These are phyloP conservation scores for Candida lessepsii DNA, from an alignment of 805 yeast genomes.

Conservation along the genomic window DNA sequence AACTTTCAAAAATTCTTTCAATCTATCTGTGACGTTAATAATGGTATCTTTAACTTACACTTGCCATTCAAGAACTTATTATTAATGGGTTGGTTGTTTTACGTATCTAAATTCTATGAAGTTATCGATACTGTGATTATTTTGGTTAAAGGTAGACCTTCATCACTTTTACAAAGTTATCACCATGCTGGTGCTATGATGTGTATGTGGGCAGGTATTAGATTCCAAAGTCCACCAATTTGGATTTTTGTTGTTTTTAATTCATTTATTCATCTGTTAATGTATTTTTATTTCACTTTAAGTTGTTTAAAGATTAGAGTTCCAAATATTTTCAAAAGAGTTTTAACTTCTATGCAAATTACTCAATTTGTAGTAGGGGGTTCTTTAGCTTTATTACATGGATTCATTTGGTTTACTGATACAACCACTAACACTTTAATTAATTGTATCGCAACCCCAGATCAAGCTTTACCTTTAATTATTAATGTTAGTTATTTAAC, in stretches of 20 bases:
- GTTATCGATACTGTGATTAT: constrained; percentile 68
- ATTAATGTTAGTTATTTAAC: constrained; percentile 64
- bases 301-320: constrained; percentile 57
- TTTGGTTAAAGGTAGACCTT: constrained; percentile 63
- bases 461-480: constrained; percentile 60
- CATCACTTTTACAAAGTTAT: constrained; percentile 66
- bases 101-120: constrained; percentile 69
- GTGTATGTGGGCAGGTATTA: constrained; percentile 78
- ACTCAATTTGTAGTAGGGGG: constrained; percentile 70
- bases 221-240: constrained; percentile 70
- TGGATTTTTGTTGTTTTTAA: constrained; percentile 80
- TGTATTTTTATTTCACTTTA: constrained; percentile 69
- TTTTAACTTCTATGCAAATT: constrained; percentile 66
- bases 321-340: constrained; percentile 55
- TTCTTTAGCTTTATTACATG: constrained; percentile 59
- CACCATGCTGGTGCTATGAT: constrained; percentile 81
- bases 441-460: constrained; percentile 55
- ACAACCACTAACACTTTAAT: constrained; percentile 33
- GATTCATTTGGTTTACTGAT: constrained; percentile 60
- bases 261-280: constrained; percentile 72
- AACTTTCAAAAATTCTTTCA: constrained; percentile 52
- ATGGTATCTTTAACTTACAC: constrained; percentile 51
- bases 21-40: constrained; percentile 56
- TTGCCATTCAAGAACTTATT: constrained; percentile 39
- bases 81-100: constrained; percentile 64